These are phyloP conservation scores for Pestalotiopsis sp. DNA, from an alignment of 2,329 filamentous ascomycete genomes.

Conservation along the genomic window DNA sequence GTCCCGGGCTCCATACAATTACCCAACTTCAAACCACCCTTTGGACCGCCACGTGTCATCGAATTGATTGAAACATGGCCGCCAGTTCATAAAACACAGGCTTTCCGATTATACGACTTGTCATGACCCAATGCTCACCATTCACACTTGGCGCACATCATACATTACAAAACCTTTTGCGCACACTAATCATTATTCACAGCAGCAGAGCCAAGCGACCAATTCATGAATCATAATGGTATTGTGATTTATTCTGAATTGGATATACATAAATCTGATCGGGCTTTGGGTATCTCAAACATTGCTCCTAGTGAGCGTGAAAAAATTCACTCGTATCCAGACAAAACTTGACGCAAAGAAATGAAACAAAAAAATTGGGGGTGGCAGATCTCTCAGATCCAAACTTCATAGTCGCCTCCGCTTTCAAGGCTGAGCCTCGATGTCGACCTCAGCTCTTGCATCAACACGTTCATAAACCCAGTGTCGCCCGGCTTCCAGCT, in stretches of 20 bases:
- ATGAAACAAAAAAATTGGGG: not conserved
- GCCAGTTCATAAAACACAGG: not conserved
- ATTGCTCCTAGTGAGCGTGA: not conserved
- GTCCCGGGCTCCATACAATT: not conserved
- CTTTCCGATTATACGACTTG: too few species aligned
- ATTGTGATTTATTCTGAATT: not conserved
- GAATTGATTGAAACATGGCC: not conserved
- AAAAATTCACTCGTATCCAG: not conserved
- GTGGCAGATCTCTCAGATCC: not conserved
- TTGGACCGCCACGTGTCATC: not conserved
- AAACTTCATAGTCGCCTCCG: not conserved
- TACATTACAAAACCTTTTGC: not conserved
- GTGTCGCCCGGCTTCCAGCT: slow-evolving; percentile 6
- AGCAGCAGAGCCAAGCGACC: too few species aligned
- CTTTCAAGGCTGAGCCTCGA: slow-evolving; percentile 6
- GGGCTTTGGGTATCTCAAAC: not conserved
- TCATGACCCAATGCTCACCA: too few species aligned
- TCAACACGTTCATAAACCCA: not conserved
- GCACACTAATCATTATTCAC: too few species aligned
- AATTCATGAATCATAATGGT: not conserved
- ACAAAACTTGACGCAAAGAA: not conserved
- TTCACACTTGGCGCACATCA: not conserved
- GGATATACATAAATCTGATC: not conserved
- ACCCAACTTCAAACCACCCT: not conserved
- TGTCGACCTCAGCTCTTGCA: not conserved